Evolutionary conservation across 305 asterid genomes (phyloP).

Genomic region (Solanum hybrid): DNA sequence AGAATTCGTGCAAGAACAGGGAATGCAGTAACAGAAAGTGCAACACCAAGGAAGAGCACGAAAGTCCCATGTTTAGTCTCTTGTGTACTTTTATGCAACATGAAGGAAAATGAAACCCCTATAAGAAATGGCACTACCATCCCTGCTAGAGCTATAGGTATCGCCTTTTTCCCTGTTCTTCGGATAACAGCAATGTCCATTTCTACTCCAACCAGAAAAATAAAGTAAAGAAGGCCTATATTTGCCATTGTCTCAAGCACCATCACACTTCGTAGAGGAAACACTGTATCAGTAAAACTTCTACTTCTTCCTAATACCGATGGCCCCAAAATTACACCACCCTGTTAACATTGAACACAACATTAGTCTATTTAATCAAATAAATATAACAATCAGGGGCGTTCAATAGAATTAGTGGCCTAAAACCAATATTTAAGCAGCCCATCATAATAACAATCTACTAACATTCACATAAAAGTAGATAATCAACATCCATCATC

Average conservation of each 20-base stretch:
- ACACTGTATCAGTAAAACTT: conserved; percentile 37
- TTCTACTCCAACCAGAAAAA: conserved; percentile 82
- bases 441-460: not conserved
- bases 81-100: conserved; percentile 34
- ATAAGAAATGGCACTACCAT: conserved; percentile 71
- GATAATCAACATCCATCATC: not conserved
- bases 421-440: not conserved
- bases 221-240: conserved; percentile 81
- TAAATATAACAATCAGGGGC: not conserved
- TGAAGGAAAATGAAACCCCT: conserved; percentile 55
- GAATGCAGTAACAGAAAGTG: conserved; percentile 76
- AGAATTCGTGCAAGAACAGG: conserved; percentile 83
- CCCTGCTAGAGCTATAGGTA: conserved; percentile 55
- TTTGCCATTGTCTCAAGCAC: conserved; percentile 90
- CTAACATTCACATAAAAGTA: not conserved
- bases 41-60: conserved; percentile 79
- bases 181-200: conserved; percentile 72
- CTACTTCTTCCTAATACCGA: conserved; percentile 58
- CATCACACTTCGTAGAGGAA: conserved; percentile 84
- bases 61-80: conserved; percentile 53
- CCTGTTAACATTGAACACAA: conserved; percentile 28
- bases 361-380: not conserved
- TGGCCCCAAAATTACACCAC: conserved; percentile 82
- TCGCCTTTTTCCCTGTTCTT: conserved; percentile 55
- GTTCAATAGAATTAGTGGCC: too few species aligned